Conservation (phyloP, 2,329 filamentous ascomycete genomes). For the Nannizziopsis barbatae region DNA sequence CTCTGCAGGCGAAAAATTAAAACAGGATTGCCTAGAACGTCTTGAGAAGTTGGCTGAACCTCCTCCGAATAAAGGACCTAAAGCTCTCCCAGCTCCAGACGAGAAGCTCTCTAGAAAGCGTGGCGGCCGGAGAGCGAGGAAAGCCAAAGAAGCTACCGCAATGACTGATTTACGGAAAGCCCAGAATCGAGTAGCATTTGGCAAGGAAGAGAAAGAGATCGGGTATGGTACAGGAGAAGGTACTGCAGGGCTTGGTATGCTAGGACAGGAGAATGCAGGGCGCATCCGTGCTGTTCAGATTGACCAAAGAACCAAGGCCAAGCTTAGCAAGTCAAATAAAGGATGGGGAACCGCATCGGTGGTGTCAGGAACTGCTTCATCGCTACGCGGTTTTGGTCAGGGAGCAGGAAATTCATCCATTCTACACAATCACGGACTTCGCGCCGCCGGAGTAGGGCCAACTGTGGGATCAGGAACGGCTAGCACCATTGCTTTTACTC, state of each 20-base stretch:
- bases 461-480: constrained; percentile 60
- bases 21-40: constrained; percentile 69
- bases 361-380: constrained; percentile 56
- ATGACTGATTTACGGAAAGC: constrained; percentile 96
- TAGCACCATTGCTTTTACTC: constrained; percentile 83
- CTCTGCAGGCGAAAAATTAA: constrained; percentile 68
- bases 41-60: constrained; percentile 89
- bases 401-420: constrained; percentile 51
- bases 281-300: constrained; percentile 78
- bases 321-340: constrained; percentile 87
- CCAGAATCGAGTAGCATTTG: constrained; percentile 91
- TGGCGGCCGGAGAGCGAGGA: constrained; percentile 76
- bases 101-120: constrained; percentile 91
- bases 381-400: constrained; percentile 66
- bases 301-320: constrained; percentile 84
- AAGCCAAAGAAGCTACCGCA: constrained; percentile 90
- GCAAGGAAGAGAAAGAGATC: constrained; percentile 87
- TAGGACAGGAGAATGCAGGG: constrained; percentile 79
- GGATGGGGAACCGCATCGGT: constrained; percentile 70
- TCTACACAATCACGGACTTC: constrained; percentile 67
- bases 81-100: constrained; percentile 81
- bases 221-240: constrained; percentile 79
- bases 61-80: constrained; percentile 73
- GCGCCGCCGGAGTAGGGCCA: constrained; percentile 69
- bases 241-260: constrained; percentile 87